A percentile compares a stretch with the other conserved stretches of the same genome.
These are phyloP conservation scores for Dothideomycetes sp. DNA, from an alignment of 2,329 filamentous ascomycete genomes.

Conservation along the genomic window DNA sequence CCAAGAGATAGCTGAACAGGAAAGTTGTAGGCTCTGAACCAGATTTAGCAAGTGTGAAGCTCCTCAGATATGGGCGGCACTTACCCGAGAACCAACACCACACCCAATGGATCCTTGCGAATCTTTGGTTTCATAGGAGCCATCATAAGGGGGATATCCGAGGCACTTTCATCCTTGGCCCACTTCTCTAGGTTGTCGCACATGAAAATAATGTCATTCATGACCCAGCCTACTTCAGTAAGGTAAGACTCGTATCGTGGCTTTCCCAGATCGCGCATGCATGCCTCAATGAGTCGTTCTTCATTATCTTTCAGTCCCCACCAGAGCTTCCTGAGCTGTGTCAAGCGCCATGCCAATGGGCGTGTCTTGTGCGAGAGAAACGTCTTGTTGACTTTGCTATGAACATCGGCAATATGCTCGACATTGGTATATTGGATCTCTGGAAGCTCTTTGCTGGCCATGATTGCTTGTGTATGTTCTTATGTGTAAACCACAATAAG, in stretches of 20 bases:
- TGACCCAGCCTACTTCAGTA: conserved; percentile 65
- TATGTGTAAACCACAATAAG: neutral
- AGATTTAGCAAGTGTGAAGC: neutral
- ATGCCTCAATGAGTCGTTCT: conserved; percentile 60
- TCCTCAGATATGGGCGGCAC: conserved; percentile 11
- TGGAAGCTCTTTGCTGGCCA: conserved; percentile 3
- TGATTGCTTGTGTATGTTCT: neutral
- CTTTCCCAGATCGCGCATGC: conserved; percentile 70
- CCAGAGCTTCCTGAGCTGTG: conserved; percentile 87
- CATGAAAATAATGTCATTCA: conserved; percentile 71
- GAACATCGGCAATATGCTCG: conserved; percentile 52
- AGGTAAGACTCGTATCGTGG: conserved; percentile 61
- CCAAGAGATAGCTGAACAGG: conserved; percentile 70
- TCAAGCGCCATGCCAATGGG: conserved; percentile 66
- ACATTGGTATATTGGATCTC: conserved; percentile 43
- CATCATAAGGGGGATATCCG: conserved; percentile 58
- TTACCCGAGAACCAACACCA: conserved; percentile 71
- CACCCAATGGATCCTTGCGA: conserved; percentile 77
- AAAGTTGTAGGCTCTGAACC: conserved; percentile 74
- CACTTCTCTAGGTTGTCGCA: conserved; percentile 70
- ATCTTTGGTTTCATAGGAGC: conserved; percentile 62
- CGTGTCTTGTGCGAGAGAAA: conserved; percentile 75
- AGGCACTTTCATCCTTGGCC: conserved; percentile 67
- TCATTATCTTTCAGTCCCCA: conserved; percentile 79
- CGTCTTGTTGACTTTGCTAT: conserved; percentile 51